Evolutionary conservation across 1,284 basidiomycete species (phyloP).

Genomic region (Sanghuangporus baumii): DNA sequence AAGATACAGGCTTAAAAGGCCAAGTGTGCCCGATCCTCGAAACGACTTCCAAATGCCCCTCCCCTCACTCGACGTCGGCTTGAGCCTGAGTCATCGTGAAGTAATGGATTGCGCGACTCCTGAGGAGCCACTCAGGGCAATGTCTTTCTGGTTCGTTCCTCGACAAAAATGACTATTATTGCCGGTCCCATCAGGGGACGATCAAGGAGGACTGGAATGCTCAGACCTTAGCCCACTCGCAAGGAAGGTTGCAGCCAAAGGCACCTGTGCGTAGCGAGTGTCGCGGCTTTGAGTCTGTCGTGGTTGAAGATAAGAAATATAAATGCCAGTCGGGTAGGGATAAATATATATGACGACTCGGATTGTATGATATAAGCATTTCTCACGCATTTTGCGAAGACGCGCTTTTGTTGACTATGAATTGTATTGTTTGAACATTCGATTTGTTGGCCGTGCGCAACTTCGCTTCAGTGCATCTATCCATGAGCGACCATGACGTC

Average conservation of each 20-base stretch:
- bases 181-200: conserved; percentile 45
- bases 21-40: conserved; percentile 2
- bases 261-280: conserved; percentile 41
- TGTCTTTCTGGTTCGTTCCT: conserved; percentile 46
- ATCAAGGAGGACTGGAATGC: conserved; percentile 44
- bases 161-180: conserved; percentile 25
- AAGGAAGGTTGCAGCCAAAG: conserved; percentile 23
- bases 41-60: conserved; percentile 2
- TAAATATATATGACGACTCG: background rate
- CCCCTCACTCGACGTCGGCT: background rate
- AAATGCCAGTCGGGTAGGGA: background rate
- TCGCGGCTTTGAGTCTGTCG: conserved; percentile 47
- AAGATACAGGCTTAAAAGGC: background rate
- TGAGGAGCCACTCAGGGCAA: background rate
- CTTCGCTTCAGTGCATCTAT: background rate
- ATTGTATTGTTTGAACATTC: no score
- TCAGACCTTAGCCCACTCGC: conserved; percentile 64
- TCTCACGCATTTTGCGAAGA: background rate
- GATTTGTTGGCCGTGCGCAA: background rate
- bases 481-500: background rate
- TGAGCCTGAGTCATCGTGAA: background rate
- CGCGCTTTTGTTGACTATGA: no score
- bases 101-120: no score
- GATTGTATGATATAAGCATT: background rate
- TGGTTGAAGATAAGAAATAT: conserved; percentile 19